Percentiles rank a stretch among this genome's conserved stretches.
Evolutionary conservation across 768 basidiomycete species (phyloP).

Genomic region (Tricholoma flavovirens): DNA sequence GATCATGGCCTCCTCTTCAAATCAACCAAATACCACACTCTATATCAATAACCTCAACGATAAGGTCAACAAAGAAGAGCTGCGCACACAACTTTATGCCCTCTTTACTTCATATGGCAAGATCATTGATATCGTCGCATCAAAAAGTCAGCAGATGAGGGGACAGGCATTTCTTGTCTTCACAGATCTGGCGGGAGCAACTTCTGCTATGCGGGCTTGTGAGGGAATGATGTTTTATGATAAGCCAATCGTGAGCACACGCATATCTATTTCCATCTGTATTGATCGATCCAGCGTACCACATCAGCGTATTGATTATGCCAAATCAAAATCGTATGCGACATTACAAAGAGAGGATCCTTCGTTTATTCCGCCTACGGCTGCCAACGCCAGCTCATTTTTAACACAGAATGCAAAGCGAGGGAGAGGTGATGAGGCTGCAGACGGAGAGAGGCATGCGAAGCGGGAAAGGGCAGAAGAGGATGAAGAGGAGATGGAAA

Average conservation of each 20-base stretch:
- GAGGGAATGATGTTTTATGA: conserved; percentile 93
- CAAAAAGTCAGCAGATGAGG: conserved; percentile 78
- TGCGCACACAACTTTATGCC: conserved; percentile 74
- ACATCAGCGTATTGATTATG: conserved; percentile 81
- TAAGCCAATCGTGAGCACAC: conserved; percentile 75
- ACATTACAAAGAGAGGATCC: conserved; percentile 77
- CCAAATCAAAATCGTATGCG: conserved; percentile 84
- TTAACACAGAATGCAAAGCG: conserved; percentile 53
- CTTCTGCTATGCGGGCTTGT: conserved; percentile 87
- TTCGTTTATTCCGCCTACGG: conserved; percentile 67
- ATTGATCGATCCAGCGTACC: neutral
- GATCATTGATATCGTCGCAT: conserved; percentile 89
- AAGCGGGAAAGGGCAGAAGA: conserved; percentile 71
- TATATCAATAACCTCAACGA: conserved; percentile 93
- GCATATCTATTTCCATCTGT: conserved; percentile 4
- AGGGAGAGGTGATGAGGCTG: conserved; percentile 56
- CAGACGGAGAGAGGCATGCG: conserved; percentile 45
- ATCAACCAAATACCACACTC: conserved; percentile 80
- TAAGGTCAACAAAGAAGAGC: conserved; percentile 87
- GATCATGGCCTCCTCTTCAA: conserved; percentile 43
- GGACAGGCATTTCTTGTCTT: conserved; percentile 98
- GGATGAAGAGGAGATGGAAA: conserved; percentile 91
- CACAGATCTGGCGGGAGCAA: conserved; percentile 83
- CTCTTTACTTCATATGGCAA: conserved; percentile 93
- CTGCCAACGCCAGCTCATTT: conserved; percentile 51